phyloP scores from a whole-genome alignment of 441 rosid species.

The Francoa sonchifolia region DNA sequence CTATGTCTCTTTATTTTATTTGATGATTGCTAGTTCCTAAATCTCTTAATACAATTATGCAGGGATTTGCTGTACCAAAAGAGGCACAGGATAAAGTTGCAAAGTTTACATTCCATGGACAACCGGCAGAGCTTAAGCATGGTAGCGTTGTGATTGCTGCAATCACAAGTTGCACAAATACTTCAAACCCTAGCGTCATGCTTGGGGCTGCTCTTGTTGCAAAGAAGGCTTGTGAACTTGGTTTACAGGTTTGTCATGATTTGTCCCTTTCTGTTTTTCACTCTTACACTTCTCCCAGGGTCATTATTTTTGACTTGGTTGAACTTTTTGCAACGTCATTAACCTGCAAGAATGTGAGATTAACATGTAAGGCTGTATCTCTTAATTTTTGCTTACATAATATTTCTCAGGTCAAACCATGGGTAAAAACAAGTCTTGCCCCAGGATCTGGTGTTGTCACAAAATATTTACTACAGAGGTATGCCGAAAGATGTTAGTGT shows the following conservation, averaged over 20 bases:
- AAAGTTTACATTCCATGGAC: constrained; percentile 71
- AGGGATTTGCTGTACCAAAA: constrained; percentile 95
- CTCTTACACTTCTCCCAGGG: too few species aligned
- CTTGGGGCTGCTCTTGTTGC: constrained; percentile 99
- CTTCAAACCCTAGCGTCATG: constrained; percentile 99
- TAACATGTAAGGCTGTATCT: too few species aligned
- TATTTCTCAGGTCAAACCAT: constrained; percentile 92
- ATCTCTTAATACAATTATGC: too few species aligned
- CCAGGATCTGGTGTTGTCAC: constrained; percentile 95
- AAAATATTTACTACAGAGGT: constrained; percentile 74
- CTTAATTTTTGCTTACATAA: too few species aligned
- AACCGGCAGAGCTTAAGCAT: constrained; percentile 84
- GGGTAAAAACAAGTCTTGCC: constrained; percentile 93
- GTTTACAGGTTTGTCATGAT: constrained; percentile 81
- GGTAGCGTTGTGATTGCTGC: constrained; percentile 99
- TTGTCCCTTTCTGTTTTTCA: too few species aligned
- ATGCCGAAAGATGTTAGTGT: too few species aligned
- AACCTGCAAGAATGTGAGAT: too few species aligned
- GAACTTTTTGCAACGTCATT: too few species aligned
- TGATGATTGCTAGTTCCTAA: too few species aligned
- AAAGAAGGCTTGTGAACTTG: constrained; percentile 90
- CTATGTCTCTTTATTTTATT: too few species aligned
- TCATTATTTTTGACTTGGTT: too few species aligned
- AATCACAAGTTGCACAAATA: constrained; percentile 96
- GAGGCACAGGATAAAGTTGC: constrained; percentile 68